phyloP scores from a whole-genome alignment of 2,329 filamentous ascomycete genomes.

The Aspergillus japonicus region DNA sequence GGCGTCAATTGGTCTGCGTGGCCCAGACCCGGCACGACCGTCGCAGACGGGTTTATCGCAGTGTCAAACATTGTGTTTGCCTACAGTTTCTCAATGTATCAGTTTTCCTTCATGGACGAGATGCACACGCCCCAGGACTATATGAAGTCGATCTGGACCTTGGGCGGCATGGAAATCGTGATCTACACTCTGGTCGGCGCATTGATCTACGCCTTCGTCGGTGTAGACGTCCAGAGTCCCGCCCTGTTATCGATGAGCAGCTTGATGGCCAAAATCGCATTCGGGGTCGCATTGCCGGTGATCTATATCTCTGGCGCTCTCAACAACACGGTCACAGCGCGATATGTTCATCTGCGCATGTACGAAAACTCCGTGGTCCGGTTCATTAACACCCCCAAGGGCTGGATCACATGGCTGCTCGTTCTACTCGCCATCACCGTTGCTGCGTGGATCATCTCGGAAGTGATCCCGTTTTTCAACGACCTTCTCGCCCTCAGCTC shows the following conservation, averaged over 20 bases:
- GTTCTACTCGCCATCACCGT: constrained; percentile 16
- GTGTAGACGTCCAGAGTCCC: constrained; percentile 25
- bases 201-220: constrained; percentile 30
- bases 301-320: constrained; percentile 23
- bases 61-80: constrained; percentile 32
- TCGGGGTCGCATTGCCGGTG: constrained; percentile 10
- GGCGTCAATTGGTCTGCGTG: constrained; percentile 17
- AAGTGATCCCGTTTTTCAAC: constrained; percentile 23
- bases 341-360: constrained; percentile 21
- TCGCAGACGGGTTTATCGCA: constrained; percentile 26
- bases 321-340: constrained; percentile 21
- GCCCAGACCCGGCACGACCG: constrained; percentile 20
- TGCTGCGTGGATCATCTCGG: constrained; percentile 20
- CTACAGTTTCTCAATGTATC: constrained; percentile 38
- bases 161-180: constrained; percentile 11
- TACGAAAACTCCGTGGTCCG: constrained; percentile 18
- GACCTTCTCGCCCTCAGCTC: constrained; percentile 31
- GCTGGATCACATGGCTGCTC: constrained; percentile 21
- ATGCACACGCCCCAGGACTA: constrained; percentile 17
- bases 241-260: constrained; percentile 27
- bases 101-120: constrained; percentile 13
- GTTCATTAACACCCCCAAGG: constrained; percentile 19
- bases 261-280: constrained; percentile 7
- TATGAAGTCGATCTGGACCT: constrained; percentile 10
- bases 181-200: constrained; percentile 14